These are phyloP conservation scores for Yarrowia osloensis DNA, from an alignment of 805 yeast genomes.

Conservation along the genomic window DNA sequence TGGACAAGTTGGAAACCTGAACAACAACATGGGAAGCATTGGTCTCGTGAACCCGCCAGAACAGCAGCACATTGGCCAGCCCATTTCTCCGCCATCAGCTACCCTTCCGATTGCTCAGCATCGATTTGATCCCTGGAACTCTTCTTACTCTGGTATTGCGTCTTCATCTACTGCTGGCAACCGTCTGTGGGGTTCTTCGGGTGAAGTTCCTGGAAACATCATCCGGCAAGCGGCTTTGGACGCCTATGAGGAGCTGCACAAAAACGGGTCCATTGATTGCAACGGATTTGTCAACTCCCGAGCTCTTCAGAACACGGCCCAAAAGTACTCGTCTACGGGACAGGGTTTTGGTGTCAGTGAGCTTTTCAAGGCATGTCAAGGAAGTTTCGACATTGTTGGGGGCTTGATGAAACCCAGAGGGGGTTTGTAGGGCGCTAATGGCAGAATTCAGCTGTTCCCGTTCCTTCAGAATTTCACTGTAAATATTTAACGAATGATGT, in stretches of 20 bases:
- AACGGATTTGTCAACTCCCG: slow-evolving; percentile 22
- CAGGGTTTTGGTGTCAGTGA: slow-evolving; percentile 17
- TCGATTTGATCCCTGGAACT: slow-evolving; percentile 27
- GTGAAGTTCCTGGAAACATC: slow-evolving; percentile 11
- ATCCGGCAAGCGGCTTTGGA: slow-evolving; percentile 27
- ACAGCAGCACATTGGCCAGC: neutral
- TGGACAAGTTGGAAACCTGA: neutral
- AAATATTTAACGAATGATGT: slow-evolving; percentile 13
- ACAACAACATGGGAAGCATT: neutral
- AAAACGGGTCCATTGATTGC: neutral
- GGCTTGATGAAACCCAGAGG: slow-evolving; percentile 25
- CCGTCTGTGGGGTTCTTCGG: neutral
- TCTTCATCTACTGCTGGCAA: neutral
- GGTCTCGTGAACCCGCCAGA: neutral
- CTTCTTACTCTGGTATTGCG: slow-evolving; percentile 17
- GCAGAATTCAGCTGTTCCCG: neutral
- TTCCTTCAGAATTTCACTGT: neutral
- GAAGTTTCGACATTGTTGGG: slow-evolving; percentile 3
- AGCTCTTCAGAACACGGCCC: slow-evolving; percentile 5
- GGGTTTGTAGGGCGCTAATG: neutral
- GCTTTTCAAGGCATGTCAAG: slow-evolving; percentile 12
- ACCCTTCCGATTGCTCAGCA: slow-evolving; percentile 1
- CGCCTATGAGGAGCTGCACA: slow-evolving; percentile 24
- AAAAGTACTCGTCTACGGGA: slow-evolving; percentile 8
- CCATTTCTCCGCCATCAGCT: neutral